A percentile compares a stretch with the other conserved stretches of the same genome.
Evolutionary conservation across 169 alveolate genomes (phyloP).

Genomic region (Plasmodium malariae): DNA sequence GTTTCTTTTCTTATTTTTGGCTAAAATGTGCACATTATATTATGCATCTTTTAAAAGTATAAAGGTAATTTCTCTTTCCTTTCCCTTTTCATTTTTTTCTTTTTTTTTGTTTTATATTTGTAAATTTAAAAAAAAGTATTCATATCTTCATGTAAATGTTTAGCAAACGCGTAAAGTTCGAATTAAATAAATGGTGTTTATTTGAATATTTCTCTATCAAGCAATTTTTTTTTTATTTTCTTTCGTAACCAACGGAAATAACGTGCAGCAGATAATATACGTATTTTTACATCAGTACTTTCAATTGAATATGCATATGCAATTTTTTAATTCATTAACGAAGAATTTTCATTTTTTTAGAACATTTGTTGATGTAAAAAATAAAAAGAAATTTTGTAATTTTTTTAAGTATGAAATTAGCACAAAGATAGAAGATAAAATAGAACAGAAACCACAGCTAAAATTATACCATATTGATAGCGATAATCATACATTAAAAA

Average conservation of each 20-base stretch:
- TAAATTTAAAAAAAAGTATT: too few species aligned
- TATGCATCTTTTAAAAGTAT: background rate
- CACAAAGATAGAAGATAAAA: conserved; percentile 24
- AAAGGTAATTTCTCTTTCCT: too few species aligned
- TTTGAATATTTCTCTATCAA: too few species aligned
- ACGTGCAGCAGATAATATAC: background rate
- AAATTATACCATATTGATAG: conserved; percentile 9
- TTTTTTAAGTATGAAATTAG: conserved; percentile 16
- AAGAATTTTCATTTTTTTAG: conserved; percentile 25
- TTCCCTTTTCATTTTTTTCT: background rate
- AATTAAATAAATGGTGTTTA: too few species aligned
- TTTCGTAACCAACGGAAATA: background rate
- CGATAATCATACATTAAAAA: background rate
- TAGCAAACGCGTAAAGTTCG: background rate
- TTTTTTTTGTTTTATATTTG: background rate
- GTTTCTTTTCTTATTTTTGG: too few species aligned
- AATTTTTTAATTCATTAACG: conserved; percentile 15
- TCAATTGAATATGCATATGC: conserved; percentile 54
- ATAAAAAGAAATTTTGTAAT: conserved; percentile 16
- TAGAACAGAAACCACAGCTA: conserved; percentile 18
- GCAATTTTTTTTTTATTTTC: too few species aligned
- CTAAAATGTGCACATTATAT: too few species aligned
- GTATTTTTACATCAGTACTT: too few species aligned
- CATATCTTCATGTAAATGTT: too few species aligned
- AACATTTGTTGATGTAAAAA: conserved; percentile 31